These are phyloP conservation scores for Fusarium pseudograminearum DNA, from an alignment of 2,329 filamentous ascomycete genomes.

Conservation along the genomic window DNA sequence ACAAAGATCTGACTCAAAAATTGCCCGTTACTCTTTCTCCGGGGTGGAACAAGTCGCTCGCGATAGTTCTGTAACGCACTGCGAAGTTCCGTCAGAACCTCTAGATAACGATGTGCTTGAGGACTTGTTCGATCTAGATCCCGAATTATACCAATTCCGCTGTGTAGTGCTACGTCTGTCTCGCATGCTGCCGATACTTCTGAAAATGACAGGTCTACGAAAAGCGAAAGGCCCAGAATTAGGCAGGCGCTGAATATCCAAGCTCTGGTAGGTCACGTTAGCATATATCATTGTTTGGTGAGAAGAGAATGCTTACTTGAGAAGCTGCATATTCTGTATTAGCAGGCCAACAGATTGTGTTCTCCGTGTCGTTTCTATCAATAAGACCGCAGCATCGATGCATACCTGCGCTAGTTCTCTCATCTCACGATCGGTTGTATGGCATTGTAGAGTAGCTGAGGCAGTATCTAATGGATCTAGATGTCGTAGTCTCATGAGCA, in stretches of 20 bases:
- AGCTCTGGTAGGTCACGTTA: rapidly evolving
- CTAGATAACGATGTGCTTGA: constrained; percentile 6
- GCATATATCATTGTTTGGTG: rapidly evolving
- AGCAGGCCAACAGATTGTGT: not conserved
- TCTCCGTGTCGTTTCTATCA: not conserved
- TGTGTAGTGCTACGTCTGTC: not conserved
- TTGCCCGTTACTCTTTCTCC: not conserved
- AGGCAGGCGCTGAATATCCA: constrained; percentile 11
- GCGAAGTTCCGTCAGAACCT: not conserved
- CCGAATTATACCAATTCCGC: not conserved
- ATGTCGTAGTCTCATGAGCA: not conserved
- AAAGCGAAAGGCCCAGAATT: not conserved
- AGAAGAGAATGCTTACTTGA: not conserved
- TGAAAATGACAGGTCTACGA: not conserved
- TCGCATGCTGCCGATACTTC: not conserved
- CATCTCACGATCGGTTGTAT: not conserved
- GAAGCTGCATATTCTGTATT: constrained; percentile 1
- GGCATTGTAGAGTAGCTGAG: not conserved
- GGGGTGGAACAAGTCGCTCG: not conserved
- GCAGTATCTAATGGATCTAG: not conserved
- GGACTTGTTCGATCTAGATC: constrained; percentile 5
- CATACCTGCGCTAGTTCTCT: constrained; percentile 1
- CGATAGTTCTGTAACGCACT: constrained; percentile 1
- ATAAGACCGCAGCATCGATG: not conserved
- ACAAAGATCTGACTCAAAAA: not conserved